These are phyloP conservation scores for Fusarium ambrosium DNA, from an alignment of 2,329 filamentous ascomycete genomes.

Conservation along the genomic window DNA sequence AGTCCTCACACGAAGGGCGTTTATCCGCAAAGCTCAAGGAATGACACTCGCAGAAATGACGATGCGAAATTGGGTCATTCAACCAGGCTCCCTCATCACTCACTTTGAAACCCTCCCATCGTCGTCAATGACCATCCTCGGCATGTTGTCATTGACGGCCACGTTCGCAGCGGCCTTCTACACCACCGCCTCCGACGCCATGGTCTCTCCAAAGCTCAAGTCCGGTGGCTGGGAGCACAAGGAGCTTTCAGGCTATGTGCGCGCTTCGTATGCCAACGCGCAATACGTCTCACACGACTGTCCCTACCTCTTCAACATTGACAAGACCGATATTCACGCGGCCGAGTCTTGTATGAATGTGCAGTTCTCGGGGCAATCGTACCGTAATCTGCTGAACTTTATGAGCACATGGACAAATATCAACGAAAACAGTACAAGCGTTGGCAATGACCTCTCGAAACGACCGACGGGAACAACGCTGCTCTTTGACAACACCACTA, in stretches of 20 bases:
- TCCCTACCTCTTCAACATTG: constrained; percentile 67
- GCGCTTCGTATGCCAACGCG: constrained; percentile 73
- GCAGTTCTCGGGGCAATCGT: constrained; percentile 77
- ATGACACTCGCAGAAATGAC: constrained; percentile 82
- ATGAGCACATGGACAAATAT: constrained; percentile 67
- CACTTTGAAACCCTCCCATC: constrained; percentile 76
- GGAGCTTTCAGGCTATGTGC: constrained; percentile 68
- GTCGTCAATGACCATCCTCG: constrained; percentile 74
- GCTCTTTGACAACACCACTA: constrained; percentile 79
- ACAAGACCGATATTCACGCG: constrained; percentile 55
- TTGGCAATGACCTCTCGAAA: constrained; percentile 54
- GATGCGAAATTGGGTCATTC: constrained; percentile 80
- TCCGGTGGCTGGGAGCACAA: constrained; percentile 65
- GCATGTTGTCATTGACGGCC: constrained; percentile 73
- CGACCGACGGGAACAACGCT: constrained; percentile 74
- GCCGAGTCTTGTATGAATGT: constrained; percentile 75
- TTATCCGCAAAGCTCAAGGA: constrained; percentile 71
- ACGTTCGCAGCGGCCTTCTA: constrained; percentile 79
- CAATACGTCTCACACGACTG: constrained; percentile 69
- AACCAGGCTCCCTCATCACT: constrained; percentile 79
- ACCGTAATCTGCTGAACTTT: constrained; percentile 77
- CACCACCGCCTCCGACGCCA: constrained; percentile 80
- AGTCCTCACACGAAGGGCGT: constrained; percentile 77
- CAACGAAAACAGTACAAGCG: constrained; percentile 58
- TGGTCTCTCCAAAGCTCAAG: constrained; percentile 80